Evolutionary conservation across 2,329 filamentous ascomycete species (phyloP), one percentile per base, ranked within the genome.

Genomic region (Nemania sp.): DNA sequence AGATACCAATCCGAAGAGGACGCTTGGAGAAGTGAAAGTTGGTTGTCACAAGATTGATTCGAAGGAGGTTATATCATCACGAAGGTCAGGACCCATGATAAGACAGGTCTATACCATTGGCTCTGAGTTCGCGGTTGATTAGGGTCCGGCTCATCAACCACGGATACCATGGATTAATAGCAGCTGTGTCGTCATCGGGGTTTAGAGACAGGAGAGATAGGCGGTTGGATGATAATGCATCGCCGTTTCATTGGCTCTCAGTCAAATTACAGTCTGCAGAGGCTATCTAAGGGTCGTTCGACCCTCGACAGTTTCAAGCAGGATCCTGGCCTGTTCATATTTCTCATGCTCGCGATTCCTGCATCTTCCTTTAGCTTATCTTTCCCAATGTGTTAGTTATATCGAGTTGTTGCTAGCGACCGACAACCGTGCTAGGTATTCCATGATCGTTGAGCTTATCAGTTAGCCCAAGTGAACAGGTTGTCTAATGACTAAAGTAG

Each of bases 111-210:
- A 37, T 45, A 15, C 40, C 9, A 63, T 63, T 63, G 60, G 60
- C 7, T 25, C 56, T 5, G 25, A n/a, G 6, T 47, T 25, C 7
- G 5, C 29, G 17, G 29, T 37, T 18, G 29, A 18, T 45, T 20
- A 35, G 25, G 11, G 12, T 13, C 7, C 5, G 4, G 20, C 51
- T 43, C 32, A 35, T 35, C 17, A 13, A 18, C 52, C 2, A 42
- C 34, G n/a, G 5, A 51, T 45, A 11, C 43, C 25, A 34, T 25
- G 29, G 17, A 25, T 34, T 35, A 40, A 5, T 29, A 29, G 4
- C 25, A 37, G 15, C 21, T 51, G 32, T 57, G 61, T 61, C 58
- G 61, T 64, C 61, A 64, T 54, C 45, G 6, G 7, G 47, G 35
- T 18, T n/a, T 12, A 39, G 46, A 50, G 51, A 45, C 54, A 35